Evolutionary conservation across 345 rosid species (phyloP), one percentile per base, ranked within the genome.

Genomic region (Populus pruinosa): DNA sequence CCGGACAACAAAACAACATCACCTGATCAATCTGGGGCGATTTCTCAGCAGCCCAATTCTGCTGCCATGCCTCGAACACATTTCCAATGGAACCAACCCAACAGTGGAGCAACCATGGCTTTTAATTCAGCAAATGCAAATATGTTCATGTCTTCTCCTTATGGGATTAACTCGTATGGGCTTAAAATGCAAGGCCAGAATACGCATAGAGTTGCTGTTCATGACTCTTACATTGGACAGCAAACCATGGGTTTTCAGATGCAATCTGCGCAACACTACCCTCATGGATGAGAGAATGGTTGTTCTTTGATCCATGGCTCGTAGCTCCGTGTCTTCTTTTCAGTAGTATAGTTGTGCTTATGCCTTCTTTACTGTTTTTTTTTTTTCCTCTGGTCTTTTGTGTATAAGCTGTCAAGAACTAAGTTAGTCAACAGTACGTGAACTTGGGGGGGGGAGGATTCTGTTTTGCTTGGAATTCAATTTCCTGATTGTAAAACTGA

Each of bases 1-100:
- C 94, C 91, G 0, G 92, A 89, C 31, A 72, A 72, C 53, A 83
- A 82, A 73, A 67, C 62, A 13, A 44, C 82, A 64, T 87, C 90
- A 4, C 90, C 90, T 5, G 89, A 87, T 8, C 89, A 80, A 39
- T 70, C 85, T 21, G 10, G 47, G 0, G 68, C 76, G 77, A 83
- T 75, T 23, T 20, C 86, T 63, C 85, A 75, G 81, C 89, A 81
- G 27, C 77, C 78, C 13, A 82, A 44, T 75, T 72, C 85, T 20
- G 77, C 76, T 53, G 72, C 82, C 73, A 70, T 80, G 75, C 66
- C 88, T 25, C 76, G 86, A 81, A 69, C 89, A 49, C 81, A 86
- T 36, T 87, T 87, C 65, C 84, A 81, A 7, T 89, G 94, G 94
- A 85, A 83, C 76, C 90, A 86, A 49, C 85, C 86, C 27, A 81